These are phyloP conservation scores for Flammula alnicola DNA, from an alignment of 1,284 basidiomycete species.

Conservation along the genomic window DNA sequence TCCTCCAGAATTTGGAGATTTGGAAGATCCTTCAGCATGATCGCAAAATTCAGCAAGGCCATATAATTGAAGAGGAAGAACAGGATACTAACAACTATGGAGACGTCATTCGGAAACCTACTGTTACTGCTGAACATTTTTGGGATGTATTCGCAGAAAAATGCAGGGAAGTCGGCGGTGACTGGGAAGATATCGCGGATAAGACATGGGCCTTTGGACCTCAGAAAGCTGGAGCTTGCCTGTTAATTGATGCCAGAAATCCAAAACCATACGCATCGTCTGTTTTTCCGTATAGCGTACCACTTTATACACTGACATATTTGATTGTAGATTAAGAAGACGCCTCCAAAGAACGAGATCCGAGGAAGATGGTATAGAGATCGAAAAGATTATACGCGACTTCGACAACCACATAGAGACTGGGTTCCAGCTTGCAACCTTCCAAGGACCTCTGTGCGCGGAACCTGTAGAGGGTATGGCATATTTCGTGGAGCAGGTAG, in stretches of 20 bases:
- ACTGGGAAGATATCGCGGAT: slow-evolving; percentile 80
- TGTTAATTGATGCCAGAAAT: slow-evolving; percentile 78
- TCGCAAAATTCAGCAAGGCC: slow-evolving; percentile 32
- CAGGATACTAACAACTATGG: slow-evolving; percentile 58
- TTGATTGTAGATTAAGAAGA: slow-evolving; percentile 48
- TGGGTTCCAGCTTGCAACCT: slow-evolving; percentile 94
- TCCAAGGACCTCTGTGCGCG: slow-evolving; percentile 93
- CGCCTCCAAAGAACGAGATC: slow-evolving; percentile 48
- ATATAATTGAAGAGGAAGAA: slow-evolving; percentile 38
- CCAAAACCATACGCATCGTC: slow-evolving; percentile 54
- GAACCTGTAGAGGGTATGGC: slow-evolving; percentile 96
- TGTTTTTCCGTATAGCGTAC: slow-evolving; percentile 30
- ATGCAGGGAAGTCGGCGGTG: slow-evolving; percentile 73
- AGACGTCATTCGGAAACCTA: slow-evolving; percentile 63
- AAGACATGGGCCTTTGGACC: slow-evolving; percentile 94
- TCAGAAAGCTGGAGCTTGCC: slow-evolving; percentile 83
- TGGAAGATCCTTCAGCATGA: slow-evolving; percentile 61
- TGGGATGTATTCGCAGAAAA: slow-evolving; percentile 76
- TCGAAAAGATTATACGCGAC: slow-evolving; percentile 48
- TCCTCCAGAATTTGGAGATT: slow-evolving; percentile 73
- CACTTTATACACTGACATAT: slow-evolving; percentile 14
- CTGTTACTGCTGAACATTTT: slow-evolving; percentile 76
- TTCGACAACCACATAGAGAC: slow-evolving; percentile 88
- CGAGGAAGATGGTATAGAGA: slow-evolving; percentile 36
- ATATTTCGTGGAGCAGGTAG: slow-evolving; percentile 84